Percentiles rank a stretch among this genome's conserved stretches.
Evolutionary conservation across 2,329 filamentous ascomycete species (phyloP).

Genomic region (Aspergillus ruber): DNA sequence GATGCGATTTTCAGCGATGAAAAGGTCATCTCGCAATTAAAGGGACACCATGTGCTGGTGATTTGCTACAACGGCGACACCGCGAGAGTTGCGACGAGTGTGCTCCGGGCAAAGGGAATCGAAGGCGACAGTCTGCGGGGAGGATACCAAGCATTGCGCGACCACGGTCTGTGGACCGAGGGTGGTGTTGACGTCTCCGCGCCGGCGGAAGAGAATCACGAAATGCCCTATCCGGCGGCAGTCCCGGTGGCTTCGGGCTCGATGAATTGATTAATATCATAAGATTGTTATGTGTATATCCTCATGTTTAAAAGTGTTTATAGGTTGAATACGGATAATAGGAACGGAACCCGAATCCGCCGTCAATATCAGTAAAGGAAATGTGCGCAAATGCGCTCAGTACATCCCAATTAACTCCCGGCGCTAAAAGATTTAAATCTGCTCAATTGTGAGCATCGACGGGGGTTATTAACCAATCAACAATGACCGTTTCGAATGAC

Average conservation of each 20-base stretch:
- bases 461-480: not conserved
- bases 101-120: constrained; percentile 47
- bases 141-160: constrained; percentile 28
- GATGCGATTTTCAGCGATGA: constrained; percentile 37
- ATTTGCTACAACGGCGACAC: constrained; percentile 52
- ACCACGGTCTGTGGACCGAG: constrained; percentile 21
- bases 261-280: constrained; percentile 8
- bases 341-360: not conserved
- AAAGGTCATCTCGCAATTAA: constrained; percentile 14
- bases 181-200: not conserved
- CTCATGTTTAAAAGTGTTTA: not conserved
- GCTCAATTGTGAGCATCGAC: constrained; percentile 22
- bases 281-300: not conserved
- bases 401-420: not conserved
- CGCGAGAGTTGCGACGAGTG: constrained; percentile 48
- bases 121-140: constrained; percentile 44
- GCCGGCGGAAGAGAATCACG: not conserved
- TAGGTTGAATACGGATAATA: not conserved
- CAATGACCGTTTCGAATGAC: not conserved
- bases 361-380: not conserved
- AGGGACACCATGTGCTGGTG: constrained; percentile 37
- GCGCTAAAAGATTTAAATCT: constrained; percentile 10
- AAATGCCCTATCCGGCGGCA: constrained; percentile 8
- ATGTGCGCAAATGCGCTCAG: constrained; percentile 17
- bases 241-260: constrained; percentile 13